Base-by-base conservation (phyloP, 805 yeast species). In the Priceomyces haplophilus region DNA sequence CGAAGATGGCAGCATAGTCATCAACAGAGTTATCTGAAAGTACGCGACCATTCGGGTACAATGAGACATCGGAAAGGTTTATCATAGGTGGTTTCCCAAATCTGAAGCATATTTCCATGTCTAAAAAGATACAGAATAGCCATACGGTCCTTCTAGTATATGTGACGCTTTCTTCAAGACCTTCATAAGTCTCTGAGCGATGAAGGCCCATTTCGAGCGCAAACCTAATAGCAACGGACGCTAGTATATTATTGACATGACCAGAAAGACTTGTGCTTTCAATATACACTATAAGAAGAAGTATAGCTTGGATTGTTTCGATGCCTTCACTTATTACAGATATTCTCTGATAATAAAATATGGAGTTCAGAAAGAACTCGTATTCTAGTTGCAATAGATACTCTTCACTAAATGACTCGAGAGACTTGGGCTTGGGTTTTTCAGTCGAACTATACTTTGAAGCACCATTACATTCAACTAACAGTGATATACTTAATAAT, bases 271-370 rank as follows among this genome's bases (percentile, higher is more conserved):
- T 48, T 34, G 53, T 56, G 11, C 53, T 53, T 44, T 59, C 72
- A 27, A 72, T 58, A 46, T 65, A 76, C 2, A 62, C 45, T 1
- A 73, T 58, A 36, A 83, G 55, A 18, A 82, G 51, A 18, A 83
- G 47, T 7, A 80, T 60, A 0, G 78, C 85, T 52, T 72, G 79
- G 11, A 80, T 59, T 2, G 81, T 72, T 31, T 61, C 61, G 0
- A 76, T 39, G 10, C 82, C 83, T 45, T 77, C 83, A 49, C 78
- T 72, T 24, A 73, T 53, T 1, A 76, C 62, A 4, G 74, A 59
- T 6, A 79, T 55, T 45, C 77, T 67, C 49, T 77, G 79, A 49
- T 73, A 82, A 53, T 78, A 82, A 51, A 61, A 76, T 18, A 80
- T 55, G 0, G 81, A 59, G 44, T 52, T 56, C 39, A 53, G 47